Evolutionary conservation across 768 basidiomycete genomes (phyloP).

Genomic region (Leccinum broughii): DNA sequence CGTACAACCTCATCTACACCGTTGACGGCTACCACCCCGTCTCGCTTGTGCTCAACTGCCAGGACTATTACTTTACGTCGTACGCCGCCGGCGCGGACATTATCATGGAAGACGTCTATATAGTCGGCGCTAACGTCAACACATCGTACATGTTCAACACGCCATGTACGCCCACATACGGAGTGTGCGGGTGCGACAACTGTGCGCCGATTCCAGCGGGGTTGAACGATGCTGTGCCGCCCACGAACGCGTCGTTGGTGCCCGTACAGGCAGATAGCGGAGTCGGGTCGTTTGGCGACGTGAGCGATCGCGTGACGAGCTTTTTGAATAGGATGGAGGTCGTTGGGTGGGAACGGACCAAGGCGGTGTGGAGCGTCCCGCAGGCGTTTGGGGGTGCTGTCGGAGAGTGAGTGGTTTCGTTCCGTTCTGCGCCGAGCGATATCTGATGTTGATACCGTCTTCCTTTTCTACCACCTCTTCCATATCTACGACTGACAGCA

Average conservation of each 20-base stretch:
- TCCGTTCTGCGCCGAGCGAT: neutral
- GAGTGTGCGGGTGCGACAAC: conserved; percentile 72
- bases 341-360: conserved; percentile 65
- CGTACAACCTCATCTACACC: conserved; percentile 58
- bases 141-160: conserved; percentile 62
- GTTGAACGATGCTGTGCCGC: conserved; percentile 27
- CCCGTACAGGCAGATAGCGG: conserved; percentile 25
- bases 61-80: conserved; percentile 60
- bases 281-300: conserved; percentile 56
- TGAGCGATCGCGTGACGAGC: conserved; percentile 65
- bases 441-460: neutral
- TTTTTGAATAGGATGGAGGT: conserved; percentile 56
- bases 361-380: conserved; percentile 75
- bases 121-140: conserved; percentile 57
- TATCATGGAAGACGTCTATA: conserved; percentile 60
- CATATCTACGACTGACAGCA: conserved; percentile 19
- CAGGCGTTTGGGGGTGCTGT: conserved; percentile 65
- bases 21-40: conserved; percentile 70
- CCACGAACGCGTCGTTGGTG: conserved; percentile 17
- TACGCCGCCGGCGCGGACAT: conserved; percentile 69
- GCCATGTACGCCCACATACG: conserved; percentile 59
- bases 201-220: conserved; percentile 51
- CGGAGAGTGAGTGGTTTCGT: conserved; percentile 30
- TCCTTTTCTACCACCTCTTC: too few species aligned
- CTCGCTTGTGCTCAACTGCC: conserved; percentile 62